A percentile compares a stretch with the other conserved stretches of the same genome.
Conservation (phyloP, 352 stramenopile genomes). For the Phytophthora sp. region DNA sequence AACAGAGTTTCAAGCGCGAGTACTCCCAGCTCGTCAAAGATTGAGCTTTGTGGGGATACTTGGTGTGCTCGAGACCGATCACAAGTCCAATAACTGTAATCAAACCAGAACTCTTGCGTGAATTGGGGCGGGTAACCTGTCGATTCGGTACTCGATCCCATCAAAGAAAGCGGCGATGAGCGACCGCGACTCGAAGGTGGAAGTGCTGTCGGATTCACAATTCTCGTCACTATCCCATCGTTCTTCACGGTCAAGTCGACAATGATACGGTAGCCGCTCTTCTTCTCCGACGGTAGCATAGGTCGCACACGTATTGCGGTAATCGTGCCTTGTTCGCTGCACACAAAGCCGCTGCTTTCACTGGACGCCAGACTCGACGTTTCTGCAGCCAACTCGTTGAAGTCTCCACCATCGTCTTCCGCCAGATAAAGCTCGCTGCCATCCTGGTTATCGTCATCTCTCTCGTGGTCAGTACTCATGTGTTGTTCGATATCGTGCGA, state of each 20-base stretch:
- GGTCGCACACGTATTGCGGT: conserved; percentile 77
- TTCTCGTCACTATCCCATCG: conserved; percentile 55
- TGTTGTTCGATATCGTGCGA: conserved; percentile 3
- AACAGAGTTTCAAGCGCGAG: conserved; percentile 62
- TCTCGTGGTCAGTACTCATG: conserved; percentile 15
- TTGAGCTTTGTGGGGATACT: conserved; percentile 52
- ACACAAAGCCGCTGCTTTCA: conserved; percentile 22
- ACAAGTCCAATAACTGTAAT: conserved; percentile 81
- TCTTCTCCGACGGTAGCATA: conserved; percentile 69
- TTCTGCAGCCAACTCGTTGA: conserved; percentile 29
- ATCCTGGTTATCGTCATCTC: conserved; percentile 25
- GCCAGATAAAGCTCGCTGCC: conserved; percentile 20
- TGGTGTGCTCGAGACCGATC: conserved; percentile 37
- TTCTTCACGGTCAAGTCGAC: conserved; percentile 55
- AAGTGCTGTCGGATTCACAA: conserved; percentile 65
- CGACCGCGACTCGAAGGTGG: neutral
- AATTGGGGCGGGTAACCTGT: conserved; percentile 52
- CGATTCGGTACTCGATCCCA: neutral
- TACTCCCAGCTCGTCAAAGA: conserved; percentile 68
- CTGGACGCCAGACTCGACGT: conserved; percentile 39
- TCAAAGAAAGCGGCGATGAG: conserved; percentile 9
- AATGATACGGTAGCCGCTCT: conserved; percentile 58
- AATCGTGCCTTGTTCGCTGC: conserved; percentile 55
- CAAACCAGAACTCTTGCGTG: conserved; percentile 75
- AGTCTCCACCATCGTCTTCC: conserved; percentile 22